Base-by-base conservation (phyloP, 768 basidiomycete genomes). In the Tylopilus plumbeoviolaceoides region DNA sequence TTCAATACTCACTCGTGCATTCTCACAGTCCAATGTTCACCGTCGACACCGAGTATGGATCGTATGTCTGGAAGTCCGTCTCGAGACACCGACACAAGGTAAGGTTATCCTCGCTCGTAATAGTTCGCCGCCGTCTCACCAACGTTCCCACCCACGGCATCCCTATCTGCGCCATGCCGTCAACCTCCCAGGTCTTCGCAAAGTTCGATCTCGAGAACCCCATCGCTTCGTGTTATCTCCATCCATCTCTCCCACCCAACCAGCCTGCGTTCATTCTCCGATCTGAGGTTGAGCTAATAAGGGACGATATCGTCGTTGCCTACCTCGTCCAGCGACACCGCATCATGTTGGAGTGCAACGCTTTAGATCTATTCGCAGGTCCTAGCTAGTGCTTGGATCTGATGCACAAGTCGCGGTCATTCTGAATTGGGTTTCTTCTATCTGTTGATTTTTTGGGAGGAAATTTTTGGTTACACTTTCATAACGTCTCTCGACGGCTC, bases 241-340 rank as follows among this genome's bases (percentile, higher is more conserved):
- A 63, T 10, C 44, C 23, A 8, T 44, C 54, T 1, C 44, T 48
- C 27, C 38, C 55, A 4, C 17, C 12, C 1, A 25, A n/a, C 17
- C 50, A 54, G 21, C 69, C 64, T 0, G 63, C 62, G 2, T 51
- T 69, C 27, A 12, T 63, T 25, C 43, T 70, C 15, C 58, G 66
- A 30, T 53, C 54, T 7, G 25, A 39, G 15, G 63, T 61, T 3
- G 67, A 69, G 47, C 63, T 63, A 5, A 50, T 69, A 12, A 54
- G 67, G 23, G 69, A 69, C n/a, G 69, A 66, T 7, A 56, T 70
- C 35, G 50, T 65, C 12, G 52, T 70, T 15, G 60, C 58, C 9
- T 69, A 70, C 49, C 41, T 66, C 23, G 31, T 69, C 12, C 69
- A 69, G 23, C 61, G 57, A 49, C 56, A 66, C 28, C 62, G 67